Percentiles rank a stretch among this genome's conserved stretches.
These are phyloP conservation scores for Pichia sp. DNA, from an alignment of 1,139 yeast genomes.

Conservation along the genomic window DNA sequence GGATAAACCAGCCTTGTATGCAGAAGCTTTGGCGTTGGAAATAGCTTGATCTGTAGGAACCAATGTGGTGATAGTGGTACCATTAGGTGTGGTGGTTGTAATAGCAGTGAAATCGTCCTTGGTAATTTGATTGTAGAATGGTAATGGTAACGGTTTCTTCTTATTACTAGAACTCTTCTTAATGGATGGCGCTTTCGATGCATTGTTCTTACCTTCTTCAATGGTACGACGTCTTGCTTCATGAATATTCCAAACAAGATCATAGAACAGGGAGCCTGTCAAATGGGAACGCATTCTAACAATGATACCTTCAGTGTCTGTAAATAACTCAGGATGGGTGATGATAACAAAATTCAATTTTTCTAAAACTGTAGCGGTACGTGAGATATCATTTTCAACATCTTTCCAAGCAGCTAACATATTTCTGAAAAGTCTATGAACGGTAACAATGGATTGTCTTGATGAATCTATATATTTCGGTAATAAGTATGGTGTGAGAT, in stretches of 20 bases:
- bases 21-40: conserved; percentile 51
- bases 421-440: conserved; percentile 82
- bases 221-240: conserved; percentile 82
- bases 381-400: conserved; percentile 84
- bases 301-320: conserved; percentile 68
- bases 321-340: conserved; percentile 82
- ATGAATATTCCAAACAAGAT: conserved; percentile 92
- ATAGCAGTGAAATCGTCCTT: conserved; percentile 86
- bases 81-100: conserved; percentile 86
- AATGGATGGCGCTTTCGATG: conserved; percentile 14
- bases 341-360: conserved; percentile 83
- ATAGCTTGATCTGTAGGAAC: conserved; percentile 85
- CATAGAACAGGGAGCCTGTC: conserved; percentile 89
- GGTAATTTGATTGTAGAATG: conserved; percentile 93
- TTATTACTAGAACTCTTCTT: conserved; percentile 12
- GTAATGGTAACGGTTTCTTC: conserved; percentile 63
- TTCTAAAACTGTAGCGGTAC: conserved; percentile 93
- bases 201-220: conserved; percentile 27
- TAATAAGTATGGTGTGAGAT: conserved; percentile 71
- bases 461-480: conserved; percentile 86
- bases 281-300: conserved; percentile 89
- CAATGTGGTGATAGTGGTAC: conserved; percentile 85
- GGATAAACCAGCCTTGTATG: conserved; percentile 49
- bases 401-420: conserved; percentile 91
- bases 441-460: conserved; percentile 90